Conservation (phyloP, 306 rosid genomes). For the Quillaja saponaria region DNA sequence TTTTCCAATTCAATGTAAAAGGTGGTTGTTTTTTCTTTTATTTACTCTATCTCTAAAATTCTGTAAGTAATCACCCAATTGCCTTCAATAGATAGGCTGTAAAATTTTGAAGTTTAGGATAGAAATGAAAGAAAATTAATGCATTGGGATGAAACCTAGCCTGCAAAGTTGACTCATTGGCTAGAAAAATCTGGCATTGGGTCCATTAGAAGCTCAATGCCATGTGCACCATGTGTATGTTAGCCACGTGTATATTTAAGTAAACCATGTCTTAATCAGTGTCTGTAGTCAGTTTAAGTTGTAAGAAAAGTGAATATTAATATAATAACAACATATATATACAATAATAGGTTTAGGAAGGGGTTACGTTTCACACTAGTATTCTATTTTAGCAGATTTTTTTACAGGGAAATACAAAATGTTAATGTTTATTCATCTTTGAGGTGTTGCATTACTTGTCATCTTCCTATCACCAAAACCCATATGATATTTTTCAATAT, state of each 20-base stretch:
- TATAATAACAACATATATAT: neutral
- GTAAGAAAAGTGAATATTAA: no score
- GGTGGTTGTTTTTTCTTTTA: no score
- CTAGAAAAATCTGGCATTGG: neutral
- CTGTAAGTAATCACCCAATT: no score
- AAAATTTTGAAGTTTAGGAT: no score
- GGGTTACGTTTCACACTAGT: no score
- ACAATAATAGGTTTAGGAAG: no score
- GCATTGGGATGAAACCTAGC: no score
- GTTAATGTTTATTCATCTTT: conserved; percentile 12
- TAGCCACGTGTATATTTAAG: neutral
- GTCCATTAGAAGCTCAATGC: neutral
- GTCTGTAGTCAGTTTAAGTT: no score
- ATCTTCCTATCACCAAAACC: conserved; percentile 35
- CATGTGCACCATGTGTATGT: conserved; percentile 18
- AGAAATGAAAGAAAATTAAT: neutral
- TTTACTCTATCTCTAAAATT: no score
- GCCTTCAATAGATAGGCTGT: no score
- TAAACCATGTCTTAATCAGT: no score
- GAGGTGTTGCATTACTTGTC: conserved; percentile 38
- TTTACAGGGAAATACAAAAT: neutral
- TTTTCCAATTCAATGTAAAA: no score
- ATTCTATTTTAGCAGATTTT: neutral
- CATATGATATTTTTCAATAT: conserved; percentile 35
- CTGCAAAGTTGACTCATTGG: neutral